Base-by-base conservation (phyloP, 139 green algal genomes). In the Chlorella sp. region DNA sequence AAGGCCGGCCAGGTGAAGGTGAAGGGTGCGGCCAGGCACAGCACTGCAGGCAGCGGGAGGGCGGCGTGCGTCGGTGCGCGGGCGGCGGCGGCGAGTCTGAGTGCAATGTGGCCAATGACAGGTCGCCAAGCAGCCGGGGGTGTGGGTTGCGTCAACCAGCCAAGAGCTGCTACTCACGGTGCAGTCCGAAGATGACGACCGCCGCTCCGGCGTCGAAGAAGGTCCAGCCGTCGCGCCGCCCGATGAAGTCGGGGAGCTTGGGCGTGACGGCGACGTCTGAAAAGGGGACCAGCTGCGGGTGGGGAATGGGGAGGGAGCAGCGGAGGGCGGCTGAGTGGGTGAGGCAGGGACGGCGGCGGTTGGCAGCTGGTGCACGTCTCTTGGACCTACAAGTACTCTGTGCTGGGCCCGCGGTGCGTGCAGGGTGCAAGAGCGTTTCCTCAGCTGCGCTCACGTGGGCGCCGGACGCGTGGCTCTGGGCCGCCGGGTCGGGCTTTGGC, bases 1-100 rank as follows among this genome's bases (percentile, higher is more conserved):
- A 75, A 43, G 38, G 51, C 97, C 25, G 76, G 41, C 87, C 82
- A 92, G 62, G 85, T 93, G 82, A 94, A 97, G 9, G 92, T 97
- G 55, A 89, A 84, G 56, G 94, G 93, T 0, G 94, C 94, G 5
- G 86, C 61, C 11, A 90, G 82, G 23, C 83, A 86, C 6, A 96
- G 67, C 1, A 91, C 85, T 98, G 94, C 83, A 97, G 90, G 55
- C 79, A 48, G 59, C 51, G 90, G 90, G 80, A 82, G 93, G 7
- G 69, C 66, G 17, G 8, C 31, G 14, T 19, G 55, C 9, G 55
- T 12, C 35, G 14, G 33, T 29, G 27, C 55, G 38, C n/a, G 27
- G 29, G 9, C n/a, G 21, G 25, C 21, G 55, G 19, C 21, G 56
- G 29, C 27, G 5, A 71, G 40, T 40, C 15, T 29, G 4, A 1